These are phyloP conservation scores for Lodderomyces metapsilosis DNA, from an alignment of 1,139 yeast genomes.

Conservation along the genomic window DNA sequence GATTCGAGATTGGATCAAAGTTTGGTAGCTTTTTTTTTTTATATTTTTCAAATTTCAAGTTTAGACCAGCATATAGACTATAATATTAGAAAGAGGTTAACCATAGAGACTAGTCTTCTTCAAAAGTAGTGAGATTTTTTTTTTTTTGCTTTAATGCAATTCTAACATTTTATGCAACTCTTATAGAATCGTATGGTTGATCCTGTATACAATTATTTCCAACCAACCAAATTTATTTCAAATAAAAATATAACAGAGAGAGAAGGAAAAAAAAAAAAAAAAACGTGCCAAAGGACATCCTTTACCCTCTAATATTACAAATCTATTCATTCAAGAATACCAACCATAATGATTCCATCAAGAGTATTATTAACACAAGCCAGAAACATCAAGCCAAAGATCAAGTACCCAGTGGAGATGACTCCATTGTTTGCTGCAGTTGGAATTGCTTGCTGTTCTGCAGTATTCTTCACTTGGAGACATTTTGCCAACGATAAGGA, in stretches of 20 bases:
- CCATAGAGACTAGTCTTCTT: too few relatives aligned
- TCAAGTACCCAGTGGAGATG: conserved; percentile 65
- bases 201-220: conserved; percentile 10
- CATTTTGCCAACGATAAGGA: conserved; percentile 65
- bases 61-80: conserved; percentile 1
- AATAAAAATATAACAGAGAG: conserved; percentile 2
- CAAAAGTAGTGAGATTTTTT: too few relatives aligned
- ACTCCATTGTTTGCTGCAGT: conserved; percentile 65
- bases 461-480: conserved; percentile 67
- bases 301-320: neutral
- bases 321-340: neutral
- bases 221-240: conserved; percentile 18
- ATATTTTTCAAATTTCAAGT: too few relatives aligned
- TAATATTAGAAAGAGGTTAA: conserved; percentile 13
- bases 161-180: neutral
- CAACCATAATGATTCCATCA: conserved; percentile 60
- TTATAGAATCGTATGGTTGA: neutral
- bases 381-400: conserved; percentile 22
- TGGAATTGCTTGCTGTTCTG: conserved; percentile 68
- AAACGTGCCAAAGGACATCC: neutral
- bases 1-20: conserved; percentile 42
- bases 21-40: conserved; percentile 25
- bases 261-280: conserved; percentile 2
- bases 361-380: conserved; percentile 52
- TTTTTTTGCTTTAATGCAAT: too few relatives aligned